Evolutionary conservation across 2,329 filamentous ascomycete species (phyloP), one percentile per base, ranked within the genome.

Genomic region (Myriosclerotinia duriaeana): DNA sequence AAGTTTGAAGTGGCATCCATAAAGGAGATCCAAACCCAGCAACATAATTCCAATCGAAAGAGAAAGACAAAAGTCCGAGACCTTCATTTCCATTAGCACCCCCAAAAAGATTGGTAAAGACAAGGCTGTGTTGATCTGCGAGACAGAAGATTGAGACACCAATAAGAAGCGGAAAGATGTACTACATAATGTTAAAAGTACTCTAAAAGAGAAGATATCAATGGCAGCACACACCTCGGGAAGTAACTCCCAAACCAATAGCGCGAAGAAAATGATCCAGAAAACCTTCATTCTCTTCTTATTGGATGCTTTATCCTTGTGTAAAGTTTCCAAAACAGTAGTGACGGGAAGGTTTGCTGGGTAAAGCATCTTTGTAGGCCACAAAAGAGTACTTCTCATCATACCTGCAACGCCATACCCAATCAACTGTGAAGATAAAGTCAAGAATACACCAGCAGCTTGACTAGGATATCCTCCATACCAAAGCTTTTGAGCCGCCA

Each of bases 311-410:
- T 77, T 78, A 55, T 78, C 74, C 26, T 74, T 70, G 66, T 80
- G 79, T 20, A 81, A 70, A 12, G 78, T 77, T 66, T 81, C 77
- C 11, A 80, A 72, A 44, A 80, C 69, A 11, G 76, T 76, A 15
- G 71, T 76, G 42, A 79, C 84, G 3, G 79, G 80, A 65, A 87
- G 78, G 38, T 84, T 82, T 30, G 82, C 80, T 1, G 86, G 86
- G 86, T 86, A 89, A 62, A 89, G 84, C 85, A 88, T 88, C 63
- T 85, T 82, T 2, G 86, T 85, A 1, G 85, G 87, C 76, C 71
- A 73, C 36, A 86, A 81, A 38, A 89, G 80, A 76, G 86, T 89
- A 46, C 84, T 81, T 30, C 85, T 80, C 38, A 81, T 79, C 66
- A 89, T 74, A 3, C 87, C 87, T 9, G 87, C 87, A 40, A 89